Evolutionary conservation across 768 basidiomycete species (phyloP).

Genomic region (Xanthoconium stramineum): DNA sequence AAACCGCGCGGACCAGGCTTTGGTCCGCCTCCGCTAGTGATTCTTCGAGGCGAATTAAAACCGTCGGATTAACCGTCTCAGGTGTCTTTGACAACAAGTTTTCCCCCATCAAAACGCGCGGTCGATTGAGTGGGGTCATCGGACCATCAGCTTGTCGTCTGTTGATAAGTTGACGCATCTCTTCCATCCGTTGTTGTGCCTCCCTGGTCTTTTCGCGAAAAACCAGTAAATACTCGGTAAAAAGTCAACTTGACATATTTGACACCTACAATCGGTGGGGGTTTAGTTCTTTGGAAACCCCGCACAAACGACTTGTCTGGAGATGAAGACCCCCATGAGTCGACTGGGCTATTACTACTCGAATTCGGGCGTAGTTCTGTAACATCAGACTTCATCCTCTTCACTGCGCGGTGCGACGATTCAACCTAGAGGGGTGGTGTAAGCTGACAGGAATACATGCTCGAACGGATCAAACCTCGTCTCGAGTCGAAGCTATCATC

Average conservation of each 20-base stretch:
- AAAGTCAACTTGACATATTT: conserved; percentile 1
- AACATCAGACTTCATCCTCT: conserved; percentile 73
- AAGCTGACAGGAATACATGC: background rate
- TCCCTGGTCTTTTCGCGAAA: conserved; percentile 59
- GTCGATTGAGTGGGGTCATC: conserved; percentile 44
- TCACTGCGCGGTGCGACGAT: conserved; percentile 64
- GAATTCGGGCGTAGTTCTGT: conserved; percentile 35
- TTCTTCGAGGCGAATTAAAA: conserved; percentile 40
- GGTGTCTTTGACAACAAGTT: conserved; percentile 11
- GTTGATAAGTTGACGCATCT: conserved; percentile 74
- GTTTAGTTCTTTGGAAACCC: conserved; percentile 41
- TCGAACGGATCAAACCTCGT: conserved; percentile 49
- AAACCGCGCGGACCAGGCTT: conserved; percentile 47
- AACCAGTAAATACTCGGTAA: conserved; percentile 4
- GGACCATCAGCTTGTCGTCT: conserved; percentile 50
- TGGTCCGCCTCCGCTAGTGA: conserved; percentile 57
- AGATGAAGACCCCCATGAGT: conserved; percentile 48
- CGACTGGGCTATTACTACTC: conserved; percentile 23
- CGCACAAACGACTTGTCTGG: conserved; percentile 52
- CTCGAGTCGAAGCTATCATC: conserved; percentile 52
- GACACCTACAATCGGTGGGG: conserved; percentile 41
- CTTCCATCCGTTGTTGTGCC: conserved; percentile 75
- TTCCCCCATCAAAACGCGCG: conserved; percentile 35
- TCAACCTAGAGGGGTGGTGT: conserved; percentile 50
- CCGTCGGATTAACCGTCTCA: conserved; percentile 12